Evolutionary conservation across 108 stramenopile species (phyloP), one percentile per base, ranked within the genome.

Genomic region (Epithemia pelagica): DNA sequence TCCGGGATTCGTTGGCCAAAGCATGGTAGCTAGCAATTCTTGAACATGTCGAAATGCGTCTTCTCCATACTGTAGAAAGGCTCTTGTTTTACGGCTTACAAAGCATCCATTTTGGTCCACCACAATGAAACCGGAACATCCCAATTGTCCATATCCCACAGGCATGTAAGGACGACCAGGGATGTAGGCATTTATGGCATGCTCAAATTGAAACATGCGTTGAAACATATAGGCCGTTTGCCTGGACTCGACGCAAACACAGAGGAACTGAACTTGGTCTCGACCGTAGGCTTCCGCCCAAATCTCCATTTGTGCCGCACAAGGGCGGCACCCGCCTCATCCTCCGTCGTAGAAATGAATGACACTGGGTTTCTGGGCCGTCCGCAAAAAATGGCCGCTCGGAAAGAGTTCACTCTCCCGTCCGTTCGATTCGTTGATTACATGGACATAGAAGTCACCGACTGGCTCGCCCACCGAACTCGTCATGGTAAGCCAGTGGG

Each of bases 321-420:
- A 82, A 59, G 81, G 81, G 69, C 81, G 81, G 78, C 81, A 82
- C 58, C 81, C 81, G 33, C 81, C 81, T 82, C 81, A 82, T 24
- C 81, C 81, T 58, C 67, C 66, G 58, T 63, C 67, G 52, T 74
- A 78, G 59, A 78, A 78, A 46, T 67, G 66, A 32, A 75, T 72
- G 66, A 82, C 78, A 21, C 75, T 70, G 15, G 81, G 81, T 55
- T 56, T 66, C n/a, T 30, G 59, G 65, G 31, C 59, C 66, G 10
- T 61, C 29, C 24, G 59, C 58, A 2, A 74, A 64, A 8, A 71
- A 55, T 64, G 61, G 65, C 19, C 29, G 5, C 37, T 5, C 5
- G 37, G 37, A 46, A 15, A 15, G 5, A 5, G 15, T 10, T 15
- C 15, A 5, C 30, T 21, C 66, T 31, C 10, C 62, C 54, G 18